A percentile compares a stretch with the other conserved stretches of the same genome.
Conservation (phyloP, 192 early-diverging fungal species). For the Coemansia sp. region DNA sequence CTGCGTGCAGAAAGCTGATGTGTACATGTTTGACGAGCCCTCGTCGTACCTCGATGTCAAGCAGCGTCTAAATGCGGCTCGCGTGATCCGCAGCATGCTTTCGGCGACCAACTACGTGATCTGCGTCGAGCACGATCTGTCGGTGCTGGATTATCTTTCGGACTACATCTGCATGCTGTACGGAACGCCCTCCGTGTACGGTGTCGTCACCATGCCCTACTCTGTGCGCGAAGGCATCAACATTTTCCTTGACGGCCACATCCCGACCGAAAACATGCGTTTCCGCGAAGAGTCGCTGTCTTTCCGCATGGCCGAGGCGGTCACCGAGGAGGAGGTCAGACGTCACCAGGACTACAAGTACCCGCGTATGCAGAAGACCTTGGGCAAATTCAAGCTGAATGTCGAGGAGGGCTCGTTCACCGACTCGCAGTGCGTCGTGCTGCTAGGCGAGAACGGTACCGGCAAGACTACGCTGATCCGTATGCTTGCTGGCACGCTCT, state of each 20-base stretch:
- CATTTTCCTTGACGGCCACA: constrained; percentile 94
- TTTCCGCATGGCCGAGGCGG: constrained; percentile 90
- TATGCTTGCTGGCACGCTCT: constrained; percentile 81
- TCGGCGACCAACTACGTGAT: constrained; percentile 79
- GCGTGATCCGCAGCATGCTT: constrained; percentile 84
- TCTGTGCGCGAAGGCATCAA: constrained; percentile 98
- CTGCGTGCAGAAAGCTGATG: constrained; percentile 80
- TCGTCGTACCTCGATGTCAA: constrained; percentile 98
- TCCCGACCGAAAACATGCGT: constrained; percentile 98
- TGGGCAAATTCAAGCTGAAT: constrained; percentile 79
- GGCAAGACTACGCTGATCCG: constrained; percentile 97
- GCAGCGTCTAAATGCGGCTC: constrained; percentile 96
- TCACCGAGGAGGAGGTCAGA: constrained; percentile 69
- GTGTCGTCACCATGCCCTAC: constrained; percentile 96
- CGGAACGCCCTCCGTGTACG: constrained; percentile 93
- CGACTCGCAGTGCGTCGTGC: constrained; percentile 96
- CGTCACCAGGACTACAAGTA: constrained; percentile 80
- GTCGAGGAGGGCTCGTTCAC: constrained; percentile 84
- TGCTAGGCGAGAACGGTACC: constrained; percentile 98
- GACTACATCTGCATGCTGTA: constrained; percentile 99
- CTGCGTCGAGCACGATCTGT: constrained; percentile 98
- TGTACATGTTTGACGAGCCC: constrained; percentile 99
- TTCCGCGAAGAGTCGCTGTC: constrained; percentile 95
- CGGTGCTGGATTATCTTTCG: constrained; percentile 95
- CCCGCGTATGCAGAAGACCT: constrained; percentile 83